Evolutionary conservation across 352 stramenopile species (phyloP).

Genomic region (Globisporangium cystogenes): DNA sequence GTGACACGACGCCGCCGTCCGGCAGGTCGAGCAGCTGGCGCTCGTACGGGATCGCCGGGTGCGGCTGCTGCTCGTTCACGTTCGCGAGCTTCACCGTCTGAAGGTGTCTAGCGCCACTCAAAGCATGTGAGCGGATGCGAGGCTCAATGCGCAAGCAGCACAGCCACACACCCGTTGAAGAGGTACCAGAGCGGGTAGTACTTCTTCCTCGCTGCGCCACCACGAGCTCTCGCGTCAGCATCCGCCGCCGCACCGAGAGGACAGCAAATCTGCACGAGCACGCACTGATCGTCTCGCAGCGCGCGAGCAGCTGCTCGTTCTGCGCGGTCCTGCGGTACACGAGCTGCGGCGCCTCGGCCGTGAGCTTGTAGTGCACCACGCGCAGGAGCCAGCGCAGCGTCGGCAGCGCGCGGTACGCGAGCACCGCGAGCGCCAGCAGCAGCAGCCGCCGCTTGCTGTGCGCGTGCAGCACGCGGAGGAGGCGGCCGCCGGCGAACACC

Average conservation of each 20-base stretch:
- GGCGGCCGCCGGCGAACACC: too few relatives aligned
- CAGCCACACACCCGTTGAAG: conserved; percentile 32
- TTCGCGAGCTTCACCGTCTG: conserved; percentile 45
- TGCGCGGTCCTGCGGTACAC: conserved; percentile 27
- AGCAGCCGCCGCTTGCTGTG: too few relatives aligned
- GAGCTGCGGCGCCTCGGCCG: conserved; percentile 30
- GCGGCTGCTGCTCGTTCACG: conserved; percentile 20
- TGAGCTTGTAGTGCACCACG: conserved; percentile 17
- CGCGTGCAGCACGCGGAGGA: too few relatives aligned
- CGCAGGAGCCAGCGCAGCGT: neutral
- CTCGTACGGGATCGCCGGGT: conserved; percentile 41
- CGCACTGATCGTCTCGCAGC: conserved; percentile 42
- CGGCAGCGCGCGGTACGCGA: neutral
- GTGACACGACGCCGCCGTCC: conserved; percentile 13
- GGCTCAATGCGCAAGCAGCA: too few relatives aligned
- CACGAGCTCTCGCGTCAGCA: neutral
- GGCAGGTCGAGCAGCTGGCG: conserved; percentile 52
- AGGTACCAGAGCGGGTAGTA: conserved; percentile 56
- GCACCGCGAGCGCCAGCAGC: neutral
- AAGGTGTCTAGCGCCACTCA: conserved; percentile 40
- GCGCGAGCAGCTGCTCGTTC: conserved; percentile 37
- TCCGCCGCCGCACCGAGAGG: too few relatives aligned
- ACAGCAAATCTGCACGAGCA: neutral
- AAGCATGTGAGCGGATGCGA: too few relatives aligned
- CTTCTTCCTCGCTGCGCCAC: conserved; percentile 30